phyloP scores from a whole-genome alignment of 495 filamentous ascomycete species.

The Lepraria neglecta region DNA sequence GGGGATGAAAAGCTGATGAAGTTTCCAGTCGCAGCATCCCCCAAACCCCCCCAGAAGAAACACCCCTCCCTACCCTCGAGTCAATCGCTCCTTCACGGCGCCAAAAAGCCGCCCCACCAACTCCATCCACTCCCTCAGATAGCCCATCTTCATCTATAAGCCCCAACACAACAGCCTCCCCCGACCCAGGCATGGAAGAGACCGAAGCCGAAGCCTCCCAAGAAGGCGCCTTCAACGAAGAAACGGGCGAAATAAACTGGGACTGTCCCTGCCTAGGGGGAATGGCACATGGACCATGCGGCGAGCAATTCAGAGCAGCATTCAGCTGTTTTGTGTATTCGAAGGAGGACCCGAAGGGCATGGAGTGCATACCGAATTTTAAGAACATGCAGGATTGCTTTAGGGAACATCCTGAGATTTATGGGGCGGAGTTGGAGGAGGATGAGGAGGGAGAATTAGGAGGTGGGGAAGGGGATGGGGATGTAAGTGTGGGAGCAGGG shows the following conservation, averaged over 20 bases:
- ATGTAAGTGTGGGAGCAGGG: conserved; percentile 80
- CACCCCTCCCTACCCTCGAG: conserved; percentile 40
- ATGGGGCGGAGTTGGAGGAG: conserved; percentile 82
- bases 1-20: conserved; percentile 1
- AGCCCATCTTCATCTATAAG: not conserved
- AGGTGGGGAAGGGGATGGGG: conserved; percentile 79
- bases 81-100: conserved; percentile 31
- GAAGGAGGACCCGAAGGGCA: conserved; percentile 92
- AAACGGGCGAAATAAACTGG: conserved; percentile 99
- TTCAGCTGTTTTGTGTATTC: conserved; percentile 98
- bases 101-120: not conserved
- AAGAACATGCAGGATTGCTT: conserved; percentile 98
- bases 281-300: conserved; percentile 95
- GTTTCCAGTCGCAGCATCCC: conserved; percentile 35
- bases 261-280: conserved; percentile 96
- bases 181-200: conserved; percentile 40
- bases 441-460: conserved; percentile 57
- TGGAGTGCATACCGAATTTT: conserved; percentile 98
- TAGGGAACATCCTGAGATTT: conserved; percentile 80
- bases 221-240: conserved; percentile 92
- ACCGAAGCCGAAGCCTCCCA: conserved; percentile 74
- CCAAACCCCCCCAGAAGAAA: conserved; percentile 29
- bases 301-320: conserved; percentile 85
- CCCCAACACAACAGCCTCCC: conserved; percentile 23
- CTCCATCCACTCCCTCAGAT: not conserved